Percentiles rank a stretch among this genome's conserved stretches.
These are phyloP conservation scores for Mycena amicta DNA, from an alignment of 768 basidiomycete genomes.

Conservation along the genomic window DNA sequence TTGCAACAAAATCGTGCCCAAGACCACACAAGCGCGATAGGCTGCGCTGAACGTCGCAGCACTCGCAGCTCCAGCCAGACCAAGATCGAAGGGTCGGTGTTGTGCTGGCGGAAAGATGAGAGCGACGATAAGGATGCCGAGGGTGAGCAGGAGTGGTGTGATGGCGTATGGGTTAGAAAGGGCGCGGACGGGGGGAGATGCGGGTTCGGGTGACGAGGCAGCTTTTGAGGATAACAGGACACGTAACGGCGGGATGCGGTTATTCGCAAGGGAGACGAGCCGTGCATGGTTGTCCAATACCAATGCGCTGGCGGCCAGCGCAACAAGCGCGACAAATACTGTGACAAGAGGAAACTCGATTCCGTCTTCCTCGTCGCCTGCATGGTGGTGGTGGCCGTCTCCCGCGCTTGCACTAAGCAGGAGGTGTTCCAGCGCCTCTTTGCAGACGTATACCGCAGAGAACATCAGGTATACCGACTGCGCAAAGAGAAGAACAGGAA, in stretches of 20 bases:
- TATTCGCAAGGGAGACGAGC: constrained; percentile 65
- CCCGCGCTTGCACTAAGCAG: constrained; percentile 64
- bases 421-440: constrained; percentile 94
- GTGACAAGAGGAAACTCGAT: constrained; percentile 71
- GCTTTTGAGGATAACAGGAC: constrained; percentile 50
- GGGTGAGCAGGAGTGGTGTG: constrained; percentile 61
- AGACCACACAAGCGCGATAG: constrained; percentile 79
- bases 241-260: constrained; percentile 57
- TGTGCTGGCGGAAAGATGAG: constrained; percentile 57
- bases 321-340: constrained; percentile 55
- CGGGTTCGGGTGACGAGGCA: constrained; percentile 36
- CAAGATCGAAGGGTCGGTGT: constrained; percentile 79
- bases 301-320: constrained; percentile 58
- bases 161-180: constrained; percentile 77
- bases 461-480: constrained; percentile 95
- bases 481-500: constrained; percentile 78
- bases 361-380: constrained; percentile 39
- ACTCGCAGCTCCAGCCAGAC: constrained; percentile 78
- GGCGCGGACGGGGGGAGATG: constrained; percentile 39
- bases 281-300: constrained; percentile 66
- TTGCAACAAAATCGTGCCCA: constrained; percentile 87
- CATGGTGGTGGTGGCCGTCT: constrained; percentile 39
- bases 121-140: constrained; percentile 56
- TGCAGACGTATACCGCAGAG: constrained; percentile 92
- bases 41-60: constrained; percentile 80